Conservation (phyloP, 768 basidiomycete species). For the Mycena venus region DNA sequence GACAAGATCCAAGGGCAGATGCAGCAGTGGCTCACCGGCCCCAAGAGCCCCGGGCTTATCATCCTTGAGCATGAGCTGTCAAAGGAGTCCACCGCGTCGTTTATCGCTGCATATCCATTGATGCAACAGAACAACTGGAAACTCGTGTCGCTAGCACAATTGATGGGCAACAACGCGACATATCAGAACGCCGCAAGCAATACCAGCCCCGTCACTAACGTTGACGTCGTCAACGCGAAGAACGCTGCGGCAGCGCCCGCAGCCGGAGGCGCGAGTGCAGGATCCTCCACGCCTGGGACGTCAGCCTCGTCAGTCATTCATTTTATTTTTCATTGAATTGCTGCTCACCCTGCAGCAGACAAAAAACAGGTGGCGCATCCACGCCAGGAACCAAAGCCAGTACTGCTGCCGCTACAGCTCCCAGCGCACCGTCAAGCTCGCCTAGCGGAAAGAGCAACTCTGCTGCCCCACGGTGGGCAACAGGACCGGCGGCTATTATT, state of each 20-base stretch:
- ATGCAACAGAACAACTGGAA: constrained; percentile 82
- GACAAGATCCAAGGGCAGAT: constrained; percentile 61
- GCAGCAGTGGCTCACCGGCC: constrained; percentile 67
- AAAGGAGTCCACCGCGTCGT: constrained; percentile 69
- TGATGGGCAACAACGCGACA: constrained; percentile 52
- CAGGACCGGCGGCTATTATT: not conserved
- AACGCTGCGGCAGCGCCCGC: not conserved
- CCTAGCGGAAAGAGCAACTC: not conserved
- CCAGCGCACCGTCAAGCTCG: not conserved
- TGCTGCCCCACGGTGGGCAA: not conserved
- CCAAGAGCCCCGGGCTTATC: constrained; percentile 12
- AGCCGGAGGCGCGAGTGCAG: not conserved
- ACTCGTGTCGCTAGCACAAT: constrained; percentile 66
- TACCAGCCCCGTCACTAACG: constrained; percentile 45
- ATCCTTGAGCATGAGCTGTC: constrained; percentile 84
- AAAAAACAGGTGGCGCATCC: too few species aligned
- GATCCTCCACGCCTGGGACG: not conserved
- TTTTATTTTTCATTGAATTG: too few species aligned
- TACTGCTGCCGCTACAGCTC: not conserved
- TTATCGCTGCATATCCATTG: constrained; percentile 73
- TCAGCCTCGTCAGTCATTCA: not conserved
- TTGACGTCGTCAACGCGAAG: constrained; percentile 27
- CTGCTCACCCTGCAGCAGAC: too few species aligned
- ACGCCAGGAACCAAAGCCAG: not conserved
- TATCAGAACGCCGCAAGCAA: constrained; percentile 63